These are phyloP conservation scores for Candida alai DNA, from an alignment of 805 yeast genomes.

Conservation along the genomic window DNA sequence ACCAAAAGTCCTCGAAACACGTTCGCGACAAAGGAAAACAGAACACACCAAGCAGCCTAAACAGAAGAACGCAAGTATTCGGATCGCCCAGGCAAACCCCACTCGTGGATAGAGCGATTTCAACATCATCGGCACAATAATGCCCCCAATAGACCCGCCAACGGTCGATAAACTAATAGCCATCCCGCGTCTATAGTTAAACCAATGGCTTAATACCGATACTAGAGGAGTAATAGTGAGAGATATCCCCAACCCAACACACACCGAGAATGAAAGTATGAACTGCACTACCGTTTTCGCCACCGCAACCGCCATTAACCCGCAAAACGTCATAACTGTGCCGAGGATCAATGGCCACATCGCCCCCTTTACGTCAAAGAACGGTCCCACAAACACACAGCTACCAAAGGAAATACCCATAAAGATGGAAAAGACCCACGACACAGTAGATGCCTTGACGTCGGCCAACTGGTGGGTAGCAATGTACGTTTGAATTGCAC, in stretches of 20 bases:
- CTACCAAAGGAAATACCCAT: conserved; percentile 25
- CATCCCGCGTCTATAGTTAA: conserved; percentile 53
- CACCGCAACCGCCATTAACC: conserved; percentile 53
- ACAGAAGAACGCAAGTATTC: conserved; percentile 41
- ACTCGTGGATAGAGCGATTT: conserved; percentile 39
- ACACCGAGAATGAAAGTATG: conserved; percentile 42
- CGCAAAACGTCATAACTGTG: conserved; percentile 38
- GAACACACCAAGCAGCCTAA: conserved; percentile 23
- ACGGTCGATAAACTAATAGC: conserved; percentile 55
- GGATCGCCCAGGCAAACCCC: conserved; percentile 61
- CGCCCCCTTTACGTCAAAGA: conserved; percentile 63
- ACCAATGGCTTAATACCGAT: conserved; percentile 66
- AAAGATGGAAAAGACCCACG: conserved; percentile 41
- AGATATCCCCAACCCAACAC: conserved; percentile 57
- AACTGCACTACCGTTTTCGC: conserved; percentile 55
- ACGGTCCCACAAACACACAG: conserved; percentile 46
- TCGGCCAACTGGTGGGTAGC: conserved; percentile 33
- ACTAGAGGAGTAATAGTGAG: conserved; percentile 57
- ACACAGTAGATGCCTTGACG: conserved; percentile 24
- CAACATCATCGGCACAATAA: conserved; percentile 54
- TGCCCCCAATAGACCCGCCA: conserved; percentile 69
- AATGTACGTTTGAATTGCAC: conserved; percentile 37
- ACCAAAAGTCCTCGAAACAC: conserved; percentile 16
- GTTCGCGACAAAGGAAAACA: conserved; percentile 24
- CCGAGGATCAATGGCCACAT: conserved; percentile 44